These are phyloP conservation scores for Beauveria caledonica DNA, from an alignment of 2,329 filamentous ascomycete species.

Conservation along the genomic window DNA sequence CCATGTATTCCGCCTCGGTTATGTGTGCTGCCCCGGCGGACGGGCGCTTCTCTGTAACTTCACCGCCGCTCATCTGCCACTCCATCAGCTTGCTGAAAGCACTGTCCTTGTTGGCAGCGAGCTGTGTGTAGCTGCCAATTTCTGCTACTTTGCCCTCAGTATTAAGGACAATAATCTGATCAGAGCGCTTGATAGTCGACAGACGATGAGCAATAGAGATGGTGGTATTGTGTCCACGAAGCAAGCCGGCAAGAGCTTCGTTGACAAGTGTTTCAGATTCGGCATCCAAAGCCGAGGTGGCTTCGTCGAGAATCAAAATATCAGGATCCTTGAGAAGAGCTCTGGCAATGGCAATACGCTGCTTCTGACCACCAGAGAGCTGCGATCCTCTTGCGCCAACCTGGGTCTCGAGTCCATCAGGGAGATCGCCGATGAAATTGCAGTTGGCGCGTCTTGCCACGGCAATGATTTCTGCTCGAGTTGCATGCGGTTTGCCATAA, in stretches of 20 bases:
- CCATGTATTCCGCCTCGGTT: slow-evolving; percentile 37
- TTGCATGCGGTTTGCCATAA: slow-evolving; percentile 77
- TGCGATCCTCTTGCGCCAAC: slow-evolving; percentile 90
- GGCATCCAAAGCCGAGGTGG: slow-evolving; percentile 89
- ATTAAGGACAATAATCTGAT: slow-evolving; percentile 87
- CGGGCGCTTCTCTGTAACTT: slow-evolving; percentile 39
- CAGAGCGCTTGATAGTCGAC: slow-evolving; percentile 92
- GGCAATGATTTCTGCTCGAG: slow-evolving; percentile 69
- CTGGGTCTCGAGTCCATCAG: slow-evolving; percentile 87
- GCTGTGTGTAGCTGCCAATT: slow-evolving; percentile 71
- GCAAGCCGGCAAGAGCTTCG: slow-evolving; percentile 70
- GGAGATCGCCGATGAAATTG: slow-evolving; percentile 92
- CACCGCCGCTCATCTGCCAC: slow-evolving; percentile 91
- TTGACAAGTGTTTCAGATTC: slow-evolving; percentile 97
- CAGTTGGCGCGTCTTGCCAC: slow-evolving; percentile 92
- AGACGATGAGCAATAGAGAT: slow-evolving; percentile 96
- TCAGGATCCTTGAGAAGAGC: slow-evolving; percentile 93
- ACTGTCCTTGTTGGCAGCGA: slow-evolving; percentile 65
- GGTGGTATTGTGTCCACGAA: slow-evolving; percentile 85
- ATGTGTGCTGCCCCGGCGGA: slow-evolving; percentile 31
- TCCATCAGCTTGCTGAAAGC: slow-evolving; percentile 96
- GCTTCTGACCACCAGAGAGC: slow-evolving; percentile 92
- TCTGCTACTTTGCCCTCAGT: slow-evolving; percentile 85
- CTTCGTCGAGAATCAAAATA: slow-evolving; percentile 93
- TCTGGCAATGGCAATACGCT: slow-evolving; percentile 92